Evolutionary conservation across 2,329 filamentous ascomycete genomes (phyloP), one percentile per base, ranked within the genome.

Genomic region (Lasiodiplodia gonubiensis): DNA sequence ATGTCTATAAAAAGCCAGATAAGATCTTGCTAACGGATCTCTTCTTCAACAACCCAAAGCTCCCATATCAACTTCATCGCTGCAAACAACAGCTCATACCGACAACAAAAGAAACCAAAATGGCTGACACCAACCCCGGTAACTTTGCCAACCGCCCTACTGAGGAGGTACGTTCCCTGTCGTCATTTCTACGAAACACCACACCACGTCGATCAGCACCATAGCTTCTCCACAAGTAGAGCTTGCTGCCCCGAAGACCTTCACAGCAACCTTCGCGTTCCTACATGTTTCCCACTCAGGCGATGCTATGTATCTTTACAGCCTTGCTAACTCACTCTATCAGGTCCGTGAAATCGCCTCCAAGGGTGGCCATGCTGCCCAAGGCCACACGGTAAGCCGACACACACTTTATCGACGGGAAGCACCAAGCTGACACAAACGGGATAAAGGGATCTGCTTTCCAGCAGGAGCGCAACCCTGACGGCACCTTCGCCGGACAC

Each of bases 101-200:
- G 6, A 46, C 27, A 39, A 14, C 37, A 14, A 14, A 39, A 37
- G n/a, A 53, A 49, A 59, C 59, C 51, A 72, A 69, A 59, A 80
- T 80, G 78, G 76, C 75, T 68, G 76, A 78, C 70, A 71, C 70
- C 70, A 85, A 85, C 76, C 82, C 83, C 39, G 79, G 77, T 67
- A 86, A 85, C 78, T 85, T 85, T 70, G 83, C 83, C 77, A 85
- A 85, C 76, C 80, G 82, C 48, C 78, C 83, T 68, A 82, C 80
- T 64, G 82, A 84, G 51, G 80, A 85, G 70, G 66, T 67, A 48
- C 3, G 66, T 25, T 8, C 8, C 39, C 23, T 6, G 37, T 39
- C 27, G 10, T 49, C 39, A 49, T 27, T 25, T 49, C 30, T 11
- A 3, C 39, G 18, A 7, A 48, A 30, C 14, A 11, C 14, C 37